Evolutionary conservation across 1,284 basidiomycete species (phyloP), one percentile per base, ranked within the genome.

Genomic region (Irpex sp.): DNA sequence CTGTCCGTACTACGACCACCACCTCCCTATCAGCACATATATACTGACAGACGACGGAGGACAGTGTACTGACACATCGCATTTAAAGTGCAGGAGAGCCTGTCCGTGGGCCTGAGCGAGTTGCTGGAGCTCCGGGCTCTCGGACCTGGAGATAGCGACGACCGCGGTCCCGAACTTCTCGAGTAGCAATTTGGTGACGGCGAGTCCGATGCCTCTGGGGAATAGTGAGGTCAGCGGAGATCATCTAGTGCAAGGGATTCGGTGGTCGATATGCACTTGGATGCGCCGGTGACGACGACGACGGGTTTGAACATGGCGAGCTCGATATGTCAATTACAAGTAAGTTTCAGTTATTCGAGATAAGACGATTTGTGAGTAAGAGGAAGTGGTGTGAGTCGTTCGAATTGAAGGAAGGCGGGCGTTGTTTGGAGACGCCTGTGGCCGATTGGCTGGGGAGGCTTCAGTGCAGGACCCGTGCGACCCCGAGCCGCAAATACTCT

Each of bases 201-300:
- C 91, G 56, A 96, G 84, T 1, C 94, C 94, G 63, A 97, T 87
- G 38, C 94, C 94, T 80, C 92, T 92, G 70, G 31, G 49, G 47
- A 49, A 58, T 19, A 56, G 11, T 7, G 54, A 26, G 49, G 49
- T 52, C 49, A 52, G 49, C 49, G 9, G 49, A 17, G 49, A 1
- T 13, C 44, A 5, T 31, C 4, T 0, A 47, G 1, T 4, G 4
- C 4, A 4, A 44, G 40, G 49, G 49, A 2, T 5, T 9, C 19
- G 49, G 2, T 4, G 49, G 17, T 52, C 17, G 60, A 48, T 57
- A 68, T 67, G 71, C 71, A 91, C 90, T 82, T 92, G 64, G 92
- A 93, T 38, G 89, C 91, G 65, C 91, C 91, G 61, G 91, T 92
- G 69, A 93, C 79, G 59, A 93, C 70, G 40, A 93, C 79, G 61